These are phyloP conservation scores for Polyporus arcularius DNA, from an alignment of 768 basidiomycete species.

Conservation along the genomic window DNA sequence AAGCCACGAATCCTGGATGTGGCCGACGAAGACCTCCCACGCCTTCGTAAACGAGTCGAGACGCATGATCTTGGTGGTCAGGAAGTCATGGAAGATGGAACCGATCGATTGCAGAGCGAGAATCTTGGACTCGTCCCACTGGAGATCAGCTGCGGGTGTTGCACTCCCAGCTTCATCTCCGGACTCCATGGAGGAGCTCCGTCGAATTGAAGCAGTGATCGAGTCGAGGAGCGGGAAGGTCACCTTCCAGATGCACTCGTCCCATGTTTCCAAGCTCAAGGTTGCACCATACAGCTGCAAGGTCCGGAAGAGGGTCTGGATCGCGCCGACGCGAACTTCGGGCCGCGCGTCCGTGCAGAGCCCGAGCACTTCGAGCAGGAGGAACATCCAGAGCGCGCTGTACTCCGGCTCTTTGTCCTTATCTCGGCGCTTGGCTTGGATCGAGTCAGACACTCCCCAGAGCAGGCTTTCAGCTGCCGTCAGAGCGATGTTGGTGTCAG, in stretches of 20 bases:
- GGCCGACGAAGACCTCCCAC: conserved; percentile 74
- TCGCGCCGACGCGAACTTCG: conserved; percentile 91
- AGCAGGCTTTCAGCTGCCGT: conserved; percentile 91
- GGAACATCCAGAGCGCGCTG: conserved; percentile 91
- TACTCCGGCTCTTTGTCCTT: conserved; percentile 66
- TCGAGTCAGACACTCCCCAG: conserved; percentile 96
- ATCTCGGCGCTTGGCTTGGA: conserved; percentile 79
- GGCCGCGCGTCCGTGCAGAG: conserved; percentile 80
- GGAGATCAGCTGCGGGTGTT: conserved; percentile 34
- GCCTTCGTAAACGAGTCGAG: conserved; percentile 69
- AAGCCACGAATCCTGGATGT: conserved; percentile 71
- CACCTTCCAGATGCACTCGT: conserved; percentile 88
- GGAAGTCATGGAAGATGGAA: conserved; percentile 79
- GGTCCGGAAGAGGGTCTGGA: conserved; percentile 92
- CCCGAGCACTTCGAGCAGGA: conserved; percentile 80
- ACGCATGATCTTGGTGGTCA: conserved; percentile 69
- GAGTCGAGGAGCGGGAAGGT: conserved; percentile 84
- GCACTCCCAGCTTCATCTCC: conserved; percentile 18
- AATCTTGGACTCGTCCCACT: conserved; percentile 88
- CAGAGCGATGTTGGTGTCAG: conserved; percentile 94
- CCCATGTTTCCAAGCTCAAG: conserved; percentile 82
- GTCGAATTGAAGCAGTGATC: conserved; percentile 58
- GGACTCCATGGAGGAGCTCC: conserved; percentile 19
- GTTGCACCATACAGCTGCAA: conserved; percentile 92
- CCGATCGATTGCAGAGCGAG: conserved; percentile 85